These are phyloP conservation scores for Ganoderma meredithae DNA, from an alignment of 1,284 basidiomycete species.

Conservation along the genomic window DNA sequence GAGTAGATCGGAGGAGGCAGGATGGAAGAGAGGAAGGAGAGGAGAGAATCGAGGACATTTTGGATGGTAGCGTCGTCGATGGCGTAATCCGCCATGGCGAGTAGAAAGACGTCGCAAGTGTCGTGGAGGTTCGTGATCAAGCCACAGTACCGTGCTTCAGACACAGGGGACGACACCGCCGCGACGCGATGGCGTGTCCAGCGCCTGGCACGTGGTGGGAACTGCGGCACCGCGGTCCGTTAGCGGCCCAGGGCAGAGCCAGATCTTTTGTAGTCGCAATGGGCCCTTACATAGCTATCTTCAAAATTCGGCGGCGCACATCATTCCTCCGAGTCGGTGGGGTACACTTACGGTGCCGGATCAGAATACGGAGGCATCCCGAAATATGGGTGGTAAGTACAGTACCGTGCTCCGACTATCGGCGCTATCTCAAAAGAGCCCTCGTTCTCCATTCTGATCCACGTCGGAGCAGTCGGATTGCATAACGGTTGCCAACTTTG, in stretches of 20 bases:
- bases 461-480: not conserved
- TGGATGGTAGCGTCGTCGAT: conserved; percentile 19
- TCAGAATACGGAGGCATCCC: not conserved
- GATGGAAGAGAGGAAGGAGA: conserved; percentile 59
- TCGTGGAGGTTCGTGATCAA: conserved; percentile 5
- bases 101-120: not conserved
- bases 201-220: conserved; percentile 12
- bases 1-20: conserved; percentile 65
- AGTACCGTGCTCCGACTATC: not conserved
- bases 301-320: too few species aligned
- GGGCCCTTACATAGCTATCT: too few species aligned
- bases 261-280: too few species aligned
- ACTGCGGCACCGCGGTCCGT: not conserved
- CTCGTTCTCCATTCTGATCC: not conserved
- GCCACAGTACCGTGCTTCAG: not conserved
- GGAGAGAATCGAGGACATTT: conserved; percentile 55
- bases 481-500: not conserved
- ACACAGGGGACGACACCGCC: not conserved
- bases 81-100: conserved; percentile 20
- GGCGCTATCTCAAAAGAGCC: too few species aligned
- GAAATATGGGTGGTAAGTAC: not conserved
- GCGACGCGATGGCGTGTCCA: conserved; percentile 1
- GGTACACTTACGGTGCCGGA: not conserved
- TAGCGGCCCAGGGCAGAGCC: too few species aligned
- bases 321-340: too few species aligned